Evolutionary conservation across 2,329 filamentous ascomycete species (phyloP), one percentile per base, ranked within the genome.

Genomic region (Diaporthe helianthi): DNA sequence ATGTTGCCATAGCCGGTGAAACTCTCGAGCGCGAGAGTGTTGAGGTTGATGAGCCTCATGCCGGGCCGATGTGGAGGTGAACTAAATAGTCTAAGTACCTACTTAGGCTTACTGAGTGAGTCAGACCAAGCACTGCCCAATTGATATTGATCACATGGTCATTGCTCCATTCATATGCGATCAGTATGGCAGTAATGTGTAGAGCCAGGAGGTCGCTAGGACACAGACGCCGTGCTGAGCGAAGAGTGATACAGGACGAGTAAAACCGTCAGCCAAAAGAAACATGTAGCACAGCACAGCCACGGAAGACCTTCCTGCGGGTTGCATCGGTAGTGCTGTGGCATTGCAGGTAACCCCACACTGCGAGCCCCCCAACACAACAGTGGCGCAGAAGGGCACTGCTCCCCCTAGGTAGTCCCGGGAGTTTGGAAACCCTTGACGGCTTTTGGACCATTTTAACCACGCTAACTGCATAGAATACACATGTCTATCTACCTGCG

Each of bases 1-100:
- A 67, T 53, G 26, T 67, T 65, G 47, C 61, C 51, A 19, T 67
- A 58, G 8, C 52, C 65, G 8, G 33, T 47, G 51, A 67, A 67
- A 47, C 41, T 53, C 52, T 67, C 65, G 33, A 67, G 53, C 38
- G 29, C 17, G 65, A 67, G 65, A 47, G 52, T 60, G 4, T 67
- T 22, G 15, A 60, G 31, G 31, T 67, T 60, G 51, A 67, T 55
- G 33, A 67, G 52, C 52, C 65, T 67, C 65, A 67, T 67, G 46
- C 31, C 51, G 58, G 58, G 41, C 38, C 19, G 26, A 33, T 47
- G 58, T 61, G 58, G 58, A n/a, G 41, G 4, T 38, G 15, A 15
- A 38, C 13, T 38, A 38, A 47, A 8, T 1, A 33, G 10, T n/a
- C n/a, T n/a, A n/a, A n/a, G n/a, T n/a, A n/a, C n/a, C n/a, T n/a